A percentile compares a stretch with the other conserved stretches of the same genome.
Conservation (phyloP, 2,329 filamentous ascomycete genomes). For the Aspergillus sp. region DNA sequence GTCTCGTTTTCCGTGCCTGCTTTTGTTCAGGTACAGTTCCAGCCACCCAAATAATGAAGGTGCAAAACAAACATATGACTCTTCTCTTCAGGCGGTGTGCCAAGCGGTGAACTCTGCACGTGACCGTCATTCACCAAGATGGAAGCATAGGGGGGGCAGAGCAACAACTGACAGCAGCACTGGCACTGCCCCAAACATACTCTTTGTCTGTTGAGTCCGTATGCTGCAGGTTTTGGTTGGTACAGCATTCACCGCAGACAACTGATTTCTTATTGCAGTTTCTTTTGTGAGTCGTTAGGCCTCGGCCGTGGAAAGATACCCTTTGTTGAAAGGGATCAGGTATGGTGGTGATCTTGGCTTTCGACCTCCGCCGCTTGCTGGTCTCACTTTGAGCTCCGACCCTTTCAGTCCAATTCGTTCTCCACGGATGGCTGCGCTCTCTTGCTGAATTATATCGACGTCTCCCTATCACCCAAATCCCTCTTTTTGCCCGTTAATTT, state of each 20-base stretch:
- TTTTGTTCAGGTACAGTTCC: not conserved
- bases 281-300: not conserved
- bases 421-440: conserved; percentile 16
- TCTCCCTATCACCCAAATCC: not conserved
- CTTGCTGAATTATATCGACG: conserved; percentile 1
- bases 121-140: conserved; percentile 22
- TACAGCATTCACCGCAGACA: not conserved
- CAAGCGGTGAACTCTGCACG: conserved; percentile 21
- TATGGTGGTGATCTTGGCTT: conserved; percentile 32
- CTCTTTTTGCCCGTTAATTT: conserved; percentile 3
- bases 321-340: conserved; percentile 22
- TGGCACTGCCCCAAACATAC: conserved; percentile 26
- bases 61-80: conserved; percentile 10
- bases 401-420: conserved; percentile 19
- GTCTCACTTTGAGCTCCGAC: conserved; percentile 33
- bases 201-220: conserved; percentile 12
- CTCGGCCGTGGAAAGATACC: conserved; percentile 1
- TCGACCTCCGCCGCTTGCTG: conserved; percentile 36
- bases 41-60: not conserved
- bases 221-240: conserved; percentile 3
- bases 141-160: conserved; percentile 28
- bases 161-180: conserved; percentile 32
- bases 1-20: not conserved
- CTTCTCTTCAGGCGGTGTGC: conserved; percentile 16
- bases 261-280: not conserved